Evolutionary conservation across 306 rosid species (phyloP).

Genomic region (Lupinus albus): DNA sequence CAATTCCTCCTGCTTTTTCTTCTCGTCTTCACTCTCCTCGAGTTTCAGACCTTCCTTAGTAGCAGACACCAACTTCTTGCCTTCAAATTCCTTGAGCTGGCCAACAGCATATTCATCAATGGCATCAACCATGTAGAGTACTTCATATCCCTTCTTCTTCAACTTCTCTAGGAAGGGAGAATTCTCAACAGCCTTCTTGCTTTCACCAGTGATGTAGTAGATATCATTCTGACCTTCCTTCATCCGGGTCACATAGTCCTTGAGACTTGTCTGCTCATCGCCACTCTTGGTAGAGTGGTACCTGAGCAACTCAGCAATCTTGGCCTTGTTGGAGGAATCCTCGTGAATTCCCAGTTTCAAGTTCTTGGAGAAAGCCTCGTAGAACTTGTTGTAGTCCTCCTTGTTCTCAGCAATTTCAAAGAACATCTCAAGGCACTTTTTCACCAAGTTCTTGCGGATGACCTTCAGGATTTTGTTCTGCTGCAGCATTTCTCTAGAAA

Average conservation of each 20-base stretch:
- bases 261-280: conserved; percentile 79
- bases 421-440: conserved; percentile 79
- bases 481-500: conserved; percentile 76
- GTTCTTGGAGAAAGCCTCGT: conserved; percentile 84
- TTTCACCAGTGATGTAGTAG: conserved; percentile 81
- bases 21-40: conserved; percentile 74
- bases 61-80: conserved; percentile 86
- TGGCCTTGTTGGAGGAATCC: conserved; percentile 71
- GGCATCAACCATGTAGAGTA: conserved; percentile 84
- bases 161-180: conserved; percentile 86
- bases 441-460: conserved; percentile 82
- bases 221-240: conserved; percentile 87
- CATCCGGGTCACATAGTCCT: conserved; percentile 89
- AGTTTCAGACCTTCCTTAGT: conserved; percentile 83
- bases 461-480: conserved; percentile 89
- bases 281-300: conserved; percentile 92
- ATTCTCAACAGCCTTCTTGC: conserved; percentile 85
- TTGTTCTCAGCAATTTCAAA: conserved; percentile 87
- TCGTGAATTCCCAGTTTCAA: conserved; percentile 83
- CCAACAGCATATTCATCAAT: conserved; percentile 87
- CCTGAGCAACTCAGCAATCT: conserved; percentile 75
- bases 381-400: conserved; percentile 88
- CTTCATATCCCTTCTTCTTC: conserved; percentile 82
- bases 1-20: conserved; percentile 55
- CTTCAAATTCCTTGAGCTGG: conserved; percentile 82